Evolutionary conservation across 192 early-diverging fungal species (phyloP).

Genomic region (Allomyces javanicus): DNA sequence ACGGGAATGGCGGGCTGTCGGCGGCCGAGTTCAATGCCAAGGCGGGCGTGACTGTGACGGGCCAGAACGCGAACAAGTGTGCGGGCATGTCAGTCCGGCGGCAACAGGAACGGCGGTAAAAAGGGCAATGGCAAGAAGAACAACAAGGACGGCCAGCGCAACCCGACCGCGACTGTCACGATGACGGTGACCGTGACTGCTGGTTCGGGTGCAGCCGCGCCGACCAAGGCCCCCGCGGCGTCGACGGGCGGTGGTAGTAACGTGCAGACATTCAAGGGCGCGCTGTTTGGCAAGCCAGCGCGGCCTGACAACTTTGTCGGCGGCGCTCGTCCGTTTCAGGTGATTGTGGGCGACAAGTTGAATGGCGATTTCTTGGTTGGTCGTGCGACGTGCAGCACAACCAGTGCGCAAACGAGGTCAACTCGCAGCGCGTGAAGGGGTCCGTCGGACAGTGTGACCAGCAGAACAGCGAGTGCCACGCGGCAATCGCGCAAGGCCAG

Average conservation of each 20-base stretch:
- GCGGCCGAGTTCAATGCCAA: neutral
- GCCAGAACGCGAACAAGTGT: neutral
- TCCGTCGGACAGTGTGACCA: neutral
- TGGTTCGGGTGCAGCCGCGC: neutral
- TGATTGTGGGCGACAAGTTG: neutral
- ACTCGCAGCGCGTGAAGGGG: neutral
- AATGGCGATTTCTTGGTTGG: neutral
- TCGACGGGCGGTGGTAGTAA: neutral
- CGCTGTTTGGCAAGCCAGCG: neutral
- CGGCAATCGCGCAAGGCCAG: neutral
- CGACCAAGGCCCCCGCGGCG: neutral
- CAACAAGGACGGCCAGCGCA: neutral
- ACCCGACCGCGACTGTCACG: neutral
- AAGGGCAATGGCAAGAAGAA: neutral
- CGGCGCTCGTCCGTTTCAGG: neutral
- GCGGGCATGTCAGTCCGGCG: neutral
- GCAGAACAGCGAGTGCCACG: neutral
- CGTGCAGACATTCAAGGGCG: neutral
- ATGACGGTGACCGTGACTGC: neutral
- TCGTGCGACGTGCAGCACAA: neutral
- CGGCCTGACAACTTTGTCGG: neutral
- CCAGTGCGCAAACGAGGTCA: neutral
- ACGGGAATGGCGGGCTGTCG: neutral
- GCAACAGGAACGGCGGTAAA: neutral
- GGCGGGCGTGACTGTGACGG: too few relatives aligned